Evolutionary conservation across 2,329 filamentous ascomycete genomes (phyloP), one percentile per base, ranked within the genome.

Genomic region (Dothistroma septosporum): DNA sequence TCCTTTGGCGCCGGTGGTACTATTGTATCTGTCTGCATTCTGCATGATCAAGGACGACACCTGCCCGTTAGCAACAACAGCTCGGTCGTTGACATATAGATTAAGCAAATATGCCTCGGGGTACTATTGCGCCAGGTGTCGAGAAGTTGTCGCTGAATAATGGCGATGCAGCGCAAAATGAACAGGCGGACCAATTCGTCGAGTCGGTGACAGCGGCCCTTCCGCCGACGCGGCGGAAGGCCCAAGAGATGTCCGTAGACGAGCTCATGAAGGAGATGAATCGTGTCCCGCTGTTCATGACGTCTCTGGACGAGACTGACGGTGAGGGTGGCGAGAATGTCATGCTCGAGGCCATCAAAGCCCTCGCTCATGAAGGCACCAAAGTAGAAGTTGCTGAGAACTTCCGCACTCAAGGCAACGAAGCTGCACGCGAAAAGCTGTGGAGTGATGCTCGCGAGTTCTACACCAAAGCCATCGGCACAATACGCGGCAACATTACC

Each of bases 361-460:
- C 94, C 0, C 80, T 99, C 44, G 91, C 91, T 32, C 96, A 97
- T 73, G 94, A 99, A 78, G 95, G 94, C 21, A 92, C 92, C 9
- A 86, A 90, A 53, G 82, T 87, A 10, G 93, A 97, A 74, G 88
- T 96, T 63, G 89, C 87, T 21, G 78, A 83, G 49, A 91, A 91
- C 66, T 97, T 97, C 79, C 91, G 94, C 70, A 88, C 93, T 73
- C 90, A 91, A 67, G 94, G 94, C 35, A 99, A 99, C 74, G 93
- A 97, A 70, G 87, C 85, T 70, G 96, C 95, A 72, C 82, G 83
- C 68, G 81, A 82, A 58, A 87, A 86, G 75, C 81, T 85, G 53
- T 96, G 89, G 86, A 80, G 76, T 28, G 92, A 97, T 75, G 94
- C 92, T 4, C 88, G 89, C 72, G 92, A 96, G 75, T 97, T 92